A percentile compares a stretch with the other conserved stretches of the same genome.
These are phyloP conservation scores for Rhizoclosmatium globosum DNA, from an alignment of 192 early-diverging fungal genomes.

Conservation along the genomic window DNA sequence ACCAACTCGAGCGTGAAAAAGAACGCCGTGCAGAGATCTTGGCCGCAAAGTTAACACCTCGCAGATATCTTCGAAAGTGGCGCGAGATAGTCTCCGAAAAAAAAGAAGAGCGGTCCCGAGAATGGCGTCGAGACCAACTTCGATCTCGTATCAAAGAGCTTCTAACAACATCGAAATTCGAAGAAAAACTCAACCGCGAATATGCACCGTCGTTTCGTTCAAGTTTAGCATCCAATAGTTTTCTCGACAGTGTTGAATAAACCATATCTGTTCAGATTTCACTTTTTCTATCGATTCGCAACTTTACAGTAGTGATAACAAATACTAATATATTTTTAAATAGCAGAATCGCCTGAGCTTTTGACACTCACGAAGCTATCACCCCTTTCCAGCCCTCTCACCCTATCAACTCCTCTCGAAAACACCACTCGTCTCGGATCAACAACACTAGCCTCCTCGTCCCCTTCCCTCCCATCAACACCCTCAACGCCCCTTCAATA, in stretches of 20 bases:
- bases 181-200: constrained; percentile 21
- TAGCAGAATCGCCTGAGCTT: neutral
- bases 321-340: too few relatives aligned
- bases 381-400: neutral
- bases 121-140: constrained; percentile 18
- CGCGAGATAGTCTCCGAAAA: neutral
- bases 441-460: neutral
- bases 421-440: neutral
- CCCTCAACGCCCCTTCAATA: neutral
- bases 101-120: constrained; percentile 2
- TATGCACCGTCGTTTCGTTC: neutral
- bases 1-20: constrained; percentile 17
- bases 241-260: constrained; percentile 3
- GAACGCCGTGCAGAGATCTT: neutral
- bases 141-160: constrained; percentile 9
- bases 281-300: neutral
- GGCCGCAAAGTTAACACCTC: constrained; percentile 2
- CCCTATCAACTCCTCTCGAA: neutral
- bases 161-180: constrained; percentile 1
- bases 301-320: too few relatives aligned
- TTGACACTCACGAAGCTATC: neutral
- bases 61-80: constrained; percentile 16
- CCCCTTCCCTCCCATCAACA: neutral
- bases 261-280: neutral
- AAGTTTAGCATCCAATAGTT: neutral